Percentiles rank a stretch among this genome's conserved stretches.
Conservation (phyloP, 805 yeast genomes). For the Cyberlindnera saturnus region DNA sequence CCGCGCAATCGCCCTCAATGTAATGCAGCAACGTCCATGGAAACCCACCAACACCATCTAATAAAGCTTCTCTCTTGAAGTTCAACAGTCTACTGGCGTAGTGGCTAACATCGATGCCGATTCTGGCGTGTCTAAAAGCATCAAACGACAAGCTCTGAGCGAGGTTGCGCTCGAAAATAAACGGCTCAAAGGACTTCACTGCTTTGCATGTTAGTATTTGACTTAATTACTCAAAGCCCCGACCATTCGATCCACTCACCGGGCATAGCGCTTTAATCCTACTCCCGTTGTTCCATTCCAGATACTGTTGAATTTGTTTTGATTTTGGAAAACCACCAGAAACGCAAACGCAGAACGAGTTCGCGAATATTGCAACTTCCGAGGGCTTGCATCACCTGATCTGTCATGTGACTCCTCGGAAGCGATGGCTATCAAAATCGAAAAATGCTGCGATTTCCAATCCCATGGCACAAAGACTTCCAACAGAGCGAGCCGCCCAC, state of each 20-base stretch:
- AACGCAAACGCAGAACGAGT: too few species aligned
- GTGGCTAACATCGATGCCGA: slow-evolving; percentile 83
- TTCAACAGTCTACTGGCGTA: slow-evolving; percentile 59
- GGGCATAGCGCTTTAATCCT: neutral
- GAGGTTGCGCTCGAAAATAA: slow-evolving; percentile 59
- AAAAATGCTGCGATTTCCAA: too few species aligned
- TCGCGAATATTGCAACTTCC: too few species aligned
- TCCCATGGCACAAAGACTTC: too few species aligned
- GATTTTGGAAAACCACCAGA: too few species aligned
- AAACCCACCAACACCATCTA: slow-evolving; percentile 77
- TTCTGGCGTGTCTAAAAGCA: slow-evolving; percentile 53
- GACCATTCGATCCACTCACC: neutral
- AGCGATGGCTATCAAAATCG: too few species aligned
- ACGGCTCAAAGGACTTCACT: slow-evolving; percentile 59
- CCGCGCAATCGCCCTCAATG: slow-evolving; percentile 56
- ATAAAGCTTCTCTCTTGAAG: slow-evolving; percentile 57
- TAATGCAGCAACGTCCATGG: slow-evolving; percentile 55
- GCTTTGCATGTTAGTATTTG: slow-evolving; percentile 3
- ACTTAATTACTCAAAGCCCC: neutral
- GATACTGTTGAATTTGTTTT: too few species aligned
- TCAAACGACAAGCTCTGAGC: slow-evolving; percentile 59
- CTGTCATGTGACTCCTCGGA: too few species aligned
- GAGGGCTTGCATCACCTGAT: too few species aligned
- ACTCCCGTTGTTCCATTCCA: too few species aligned
- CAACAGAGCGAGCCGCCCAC: too few species aligned